phyloP scores from a whole-genome alignment of 2,329 filamentous ascomycete species.

The Colletotrichum kahawae region DNA sequence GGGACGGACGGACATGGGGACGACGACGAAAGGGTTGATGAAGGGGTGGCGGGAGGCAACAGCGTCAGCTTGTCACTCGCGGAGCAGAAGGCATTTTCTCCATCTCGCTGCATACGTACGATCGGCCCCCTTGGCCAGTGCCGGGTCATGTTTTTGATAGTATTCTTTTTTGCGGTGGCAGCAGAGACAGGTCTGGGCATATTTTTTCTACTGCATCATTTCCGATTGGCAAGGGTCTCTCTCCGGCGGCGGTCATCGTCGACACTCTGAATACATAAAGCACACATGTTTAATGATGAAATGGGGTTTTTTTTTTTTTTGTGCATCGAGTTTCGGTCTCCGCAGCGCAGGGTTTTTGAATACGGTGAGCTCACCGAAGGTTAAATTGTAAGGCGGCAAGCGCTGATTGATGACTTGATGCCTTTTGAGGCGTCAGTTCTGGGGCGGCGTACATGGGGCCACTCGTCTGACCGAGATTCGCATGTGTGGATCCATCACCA shows the following conservation, averaged over 20 bases:
- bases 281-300: background rate
- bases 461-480: background rate
- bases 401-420: background rate
- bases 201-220: background rate
- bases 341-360: background rate
- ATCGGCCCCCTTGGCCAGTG: background rate
- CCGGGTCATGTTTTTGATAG: background rate
- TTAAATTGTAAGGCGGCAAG: background rate
- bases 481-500: background rate
- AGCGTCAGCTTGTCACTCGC: background rate
- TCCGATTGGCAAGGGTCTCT: background rate
- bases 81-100: background rate
- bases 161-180: background rate
- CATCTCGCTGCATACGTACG: slow-evolving; percentile 7
- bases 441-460: background rate
- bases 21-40: background rate
- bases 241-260: background rate
- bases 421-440: background rate
- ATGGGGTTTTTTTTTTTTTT: background rate
- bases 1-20: background rate
- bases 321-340: background rate
- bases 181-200: background rate
- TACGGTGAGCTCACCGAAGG: background rate
- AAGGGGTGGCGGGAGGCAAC: background rate
- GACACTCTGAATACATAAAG: background rate